Conservation (phyloP, 371 early-diverging fungal species). For the Mortierella sp. region DNA sequence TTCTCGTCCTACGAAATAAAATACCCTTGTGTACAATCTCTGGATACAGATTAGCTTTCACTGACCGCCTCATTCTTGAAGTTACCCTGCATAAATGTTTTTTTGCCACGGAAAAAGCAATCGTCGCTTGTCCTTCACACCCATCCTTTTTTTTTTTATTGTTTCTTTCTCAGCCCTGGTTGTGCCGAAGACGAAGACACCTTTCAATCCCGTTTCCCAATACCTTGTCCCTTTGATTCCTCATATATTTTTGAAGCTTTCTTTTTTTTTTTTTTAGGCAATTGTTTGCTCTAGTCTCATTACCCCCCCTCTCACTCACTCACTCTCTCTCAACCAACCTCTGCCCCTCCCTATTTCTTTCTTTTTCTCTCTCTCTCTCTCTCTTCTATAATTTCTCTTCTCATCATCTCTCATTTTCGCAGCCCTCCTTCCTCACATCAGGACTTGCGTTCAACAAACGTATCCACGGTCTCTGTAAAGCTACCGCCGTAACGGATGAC, state of each 20-base stretch:
- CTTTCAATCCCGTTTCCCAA: no score
- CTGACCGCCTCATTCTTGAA: no score
- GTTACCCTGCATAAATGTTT: background rate
- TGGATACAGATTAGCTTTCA: background rate
- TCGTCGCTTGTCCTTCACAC: background rate
- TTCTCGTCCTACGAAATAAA: background rate
- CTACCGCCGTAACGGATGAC: slow-evolving; percentile 16
- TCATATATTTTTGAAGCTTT: background rate
- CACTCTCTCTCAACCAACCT: background rate
- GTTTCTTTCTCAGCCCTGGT: background rate
- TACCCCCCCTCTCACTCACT: background rate
- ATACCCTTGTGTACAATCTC: background rate
- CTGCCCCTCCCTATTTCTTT: background rate
- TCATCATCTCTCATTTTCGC: background rate
- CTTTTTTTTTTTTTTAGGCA: background rate
- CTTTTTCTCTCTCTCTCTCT: background rate
- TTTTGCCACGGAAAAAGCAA: slow-evolving; percentile 5
- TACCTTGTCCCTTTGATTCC: no score
- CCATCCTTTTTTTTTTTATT: background rate
- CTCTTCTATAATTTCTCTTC: background rate
- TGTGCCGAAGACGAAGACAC: background rate
- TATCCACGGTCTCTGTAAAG: background rate
- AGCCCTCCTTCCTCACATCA: background rate
- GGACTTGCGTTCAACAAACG: background rate
- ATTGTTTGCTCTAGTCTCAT: no score